Conservation (phyloP, 2,329 filamentous ascomycete genomes). For the Colletotrichum tofieldiae region DNA sequence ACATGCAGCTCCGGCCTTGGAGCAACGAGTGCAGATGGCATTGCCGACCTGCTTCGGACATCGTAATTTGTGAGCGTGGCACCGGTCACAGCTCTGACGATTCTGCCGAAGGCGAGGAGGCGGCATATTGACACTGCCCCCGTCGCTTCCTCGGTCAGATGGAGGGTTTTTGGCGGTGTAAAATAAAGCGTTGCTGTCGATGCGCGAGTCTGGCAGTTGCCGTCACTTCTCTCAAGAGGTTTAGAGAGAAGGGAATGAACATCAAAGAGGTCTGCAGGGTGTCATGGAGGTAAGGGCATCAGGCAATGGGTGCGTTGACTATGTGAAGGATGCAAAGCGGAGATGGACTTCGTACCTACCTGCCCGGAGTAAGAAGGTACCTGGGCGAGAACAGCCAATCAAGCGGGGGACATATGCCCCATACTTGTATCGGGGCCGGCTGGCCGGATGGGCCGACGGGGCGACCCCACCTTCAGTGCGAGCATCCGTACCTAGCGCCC, state of each 20-base stretch:
- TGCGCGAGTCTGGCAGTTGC: not conserved
- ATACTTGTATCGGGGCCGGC: not conserved
- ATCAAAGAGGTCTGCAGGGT: not conserved
- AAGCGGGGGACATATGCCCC: not conserved
- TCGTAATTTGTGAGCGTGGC: conserved; percentile 63
- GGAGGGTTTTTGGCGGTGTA: not conserved
- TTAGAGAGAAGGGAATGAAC: no score
- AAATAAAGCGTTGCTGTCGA: not conserved
- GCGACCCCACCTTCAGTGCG: not conserved
- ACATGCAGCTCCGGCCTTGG: conserved; percentile 58
- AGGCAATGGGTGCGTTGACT: not conserved
- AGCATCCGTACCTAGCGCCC: conserved; percentile 1
- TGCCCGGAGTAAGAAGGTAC: not conserved
- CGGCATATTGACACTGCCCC: conserved; percentile 44
- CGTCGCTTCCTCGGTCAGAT: not conserved
- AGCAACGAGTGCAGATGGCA: conserved; percentile 58
- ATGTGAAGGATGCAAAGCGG: not conserved
- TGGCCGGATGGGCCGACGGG: conserved; percentile 2
- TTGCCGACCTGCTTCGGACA: conserved; percentile 59
- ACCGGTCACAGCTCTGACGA: conserved; percentile 60
- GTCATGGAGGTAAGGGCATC: not conserved
- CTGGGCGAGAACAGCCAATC: not conserved
- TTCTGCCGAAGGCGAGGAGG: conserved; percentile 20
- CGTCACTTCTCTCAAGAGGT: not conserved
- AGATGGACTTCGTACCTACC: no score